Conservation (phyloP, 495 filamentous ascomycete species). For the Cercophora scortea region DNA sequence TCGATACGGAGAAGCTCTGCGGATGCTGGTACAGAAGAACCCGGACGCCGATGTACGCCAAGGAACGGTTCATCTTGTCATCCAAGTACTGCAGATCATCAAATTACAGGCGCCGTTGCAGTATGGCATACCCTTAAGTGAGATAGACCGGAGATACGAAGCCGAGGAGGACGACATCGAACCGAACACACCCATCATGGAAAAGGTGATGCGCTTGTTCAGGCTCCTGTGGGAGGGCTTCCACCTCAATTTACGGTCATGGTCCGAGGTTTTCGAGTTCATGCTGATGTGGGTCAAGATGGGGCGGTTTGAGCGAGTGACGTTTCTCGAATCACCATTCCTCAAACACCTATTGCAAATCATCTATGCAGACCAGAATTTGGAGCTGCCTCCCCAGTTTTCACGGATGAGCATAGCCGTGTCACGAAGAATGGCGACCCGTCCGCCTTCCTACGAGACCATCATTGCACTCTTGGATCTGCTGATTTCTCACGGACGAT, state of each 20-base stretch:
- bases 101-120: constrained; percentile 31
- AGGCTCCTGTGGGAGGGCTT: constrained; percentile 46
- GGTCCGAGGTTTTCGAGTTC: constrained; percentile 76
- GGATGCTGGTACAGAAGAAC: constrained; percentile 61
- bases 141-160: background rate
- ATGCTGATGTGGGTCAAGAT: constrained; percentile 51
- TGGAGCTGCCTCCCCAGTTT: constrained; percentile 35
- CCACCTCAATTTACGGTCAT: constrained; percentile 53
- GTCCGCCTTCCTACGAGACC: constrained; percentile 42
- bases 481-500: constrained; percentile 38
- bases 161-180: constrained; percentile 21
- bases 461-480: constrained; percentile 50
- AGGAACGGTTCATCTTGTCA: constrained; percentile 47
- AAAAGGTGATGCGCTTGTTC: constrained; percentile 36
- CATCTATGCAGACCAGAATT: constrained; percentile 49
- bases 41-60: constrained; percentile 52
- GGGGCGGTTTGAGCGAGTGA: constrained; percentile 43
- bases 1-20: constrained; percentile 46
- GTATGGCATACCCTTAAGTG: constrained; percentile 25
- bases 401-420: constrained; percentile 34
- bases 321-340: constrained; percentile 48
- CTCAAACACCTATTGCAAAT: constrained; percentile 53
- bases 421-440: constrained; percentile 38
- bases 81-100: constrained; percentile 45
- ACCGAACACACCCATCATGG: constrained; percentile 24